Base-by-base conservation (phyloP, 345 rosid genomes). In the Anacardium occidentale region DNA sequence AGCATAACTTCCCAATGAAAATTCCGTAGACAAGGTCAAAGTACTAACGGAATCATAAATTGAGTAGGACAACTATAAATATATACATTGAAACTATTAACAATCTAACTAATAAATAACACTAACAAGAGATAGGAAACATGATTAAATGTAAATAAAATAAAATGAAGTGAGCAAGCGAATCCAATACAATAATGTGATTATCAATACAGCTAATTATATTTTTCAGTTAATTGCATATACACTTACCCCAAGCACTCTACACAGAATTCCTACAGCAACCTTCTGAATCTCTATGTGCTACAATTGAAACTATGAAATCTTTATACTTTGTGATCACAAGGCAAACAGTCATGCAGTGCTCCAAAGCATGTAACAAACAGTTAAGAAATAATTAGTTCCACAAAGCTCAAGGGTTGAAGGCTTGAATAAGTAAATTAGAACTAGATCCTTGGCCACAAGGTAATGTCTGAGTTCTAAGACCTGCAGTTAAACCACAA, bases 401-500 rank as follows among this genome's bases (percentile, higher is more conserved):
- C 72, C 63, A 72, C 50, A 72, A 66, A 72, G 62, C 32, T 69
- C 71, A 76, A 47, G 78, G 62, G 79, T 66, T 68, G 66, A 73
- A 80, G 74, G 76, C 74, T 71, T 57, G 83, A 74, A 75, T 76
- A 62, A 66, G 66, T 51, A 76, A 75, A 70, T 72, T 76, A 70
- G 12, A 67, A 72, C 69, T 75, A 80, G 42, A 54, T 66, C 74
- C 69, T 78, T 72, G 75, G 79, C 78, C 50, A 69, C 70, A 67
- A 67, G 25, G 57, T 55, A 66, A 77, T 47, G 66, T 56, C 67
- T 66, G 68, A 77, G 57, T 64, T 74, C 57, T 70, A 72, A 65
- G 78, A 79, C 88, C 90, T 90, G 92, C 90, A 85, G 67, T 80
- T n/a, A 68, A 26, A 73, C 42, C 77, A 79, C 47, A 79, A 66